These are phyloP conservation scores for Umbilicus rupestris DNA, from an alignment of 164 flowering plant species.

Conservation along the genomic window DNA sequence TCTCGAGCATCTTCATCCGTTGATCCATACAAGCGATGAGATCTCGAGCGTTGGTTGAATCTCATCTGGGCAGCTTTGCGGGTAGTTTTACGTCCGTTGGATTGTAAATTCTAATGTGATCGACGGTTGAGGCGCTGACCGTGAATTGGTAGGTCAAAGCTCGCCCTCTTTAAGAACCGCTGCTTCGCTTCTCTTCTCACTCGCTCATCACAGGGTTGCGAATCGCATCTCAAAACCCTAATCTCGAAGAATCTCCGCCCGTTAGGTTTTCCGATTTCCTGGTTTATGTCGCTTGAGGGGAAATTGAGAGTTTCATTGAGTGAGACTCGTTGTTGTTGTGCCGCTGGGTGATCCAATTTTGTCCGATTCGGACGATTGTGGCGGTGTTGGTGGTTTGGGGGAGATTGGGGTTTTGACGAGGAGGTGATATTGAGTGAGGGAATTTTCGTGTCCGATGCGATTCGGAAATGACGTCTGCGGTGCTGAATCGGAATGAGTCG, in stretches of 20 bases:
- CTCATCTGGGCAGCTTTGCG: neutral
- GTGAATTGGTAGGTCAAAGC: neutral
- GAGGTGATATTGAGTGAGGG: neutral
- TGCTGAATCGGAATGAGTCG: conserved; percentile 1
- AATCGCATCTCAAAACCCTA: too few species aligned
- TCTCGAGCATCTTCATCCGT: neutral
- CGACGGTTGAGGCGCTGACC: neutral
- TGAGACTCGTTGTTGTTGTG: neutral
- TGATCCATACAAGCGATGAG: neutral
- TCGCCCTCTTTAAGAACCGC: neutral
- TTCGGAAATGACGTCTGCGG: neutral
- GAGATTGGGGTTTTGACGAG: neutral
- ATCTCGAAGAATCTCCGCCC: too few species aligned
- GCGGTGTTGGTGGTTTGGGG: neutral
- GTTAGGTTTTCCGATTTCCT: too few species aligned
- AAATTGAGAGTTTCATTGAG: too few species aligned
- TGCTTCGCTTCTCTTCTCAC: too few species aligned
- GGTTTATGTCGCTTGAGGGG: too few species aligned
- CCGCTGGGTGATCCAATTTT: neutral
- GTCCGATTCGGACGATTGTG: neutral
- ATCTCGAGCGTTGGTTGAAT: neutral
- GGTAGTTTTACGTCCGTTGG: neutral
- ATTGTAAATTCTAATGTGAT: neutral
- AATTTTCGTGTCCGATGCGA: neutral
- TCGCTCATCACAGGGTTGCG: too few species aligned